Base-by-base conservation (phyloP, 23 red algal species). In the Gracilaria domingensis region DNA sequence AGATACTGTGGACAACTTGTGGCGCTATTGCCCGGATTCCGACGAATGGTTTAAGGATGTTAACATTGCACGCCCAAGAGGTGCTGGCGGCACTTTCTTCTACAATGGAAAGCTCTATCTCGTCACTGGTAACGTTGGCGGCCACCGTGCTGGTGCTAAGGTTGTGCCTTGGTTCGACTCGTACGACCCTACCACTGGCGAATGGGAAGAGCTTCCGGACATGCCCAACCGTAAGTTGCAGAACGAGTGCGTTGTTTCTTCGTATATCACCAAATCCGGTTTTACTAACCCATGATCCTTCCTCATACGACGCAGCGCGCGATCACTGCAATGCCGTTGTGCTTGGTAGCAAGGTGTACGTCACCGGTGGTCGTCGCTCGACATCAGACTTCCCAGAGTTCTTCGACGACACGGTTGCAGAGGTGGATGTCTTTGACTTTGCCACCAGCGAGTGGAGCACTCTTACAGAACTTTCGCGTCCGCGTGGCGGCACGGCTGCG, bases 291-390 rank as follows among this genome's bases (percentile, higher is more conserved):
- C 48, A 34, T 2, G 56, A 75, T 2, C 42, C 71, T 34, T 74
- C 39, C 34, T 84, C 38, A n/a, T 83, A 69, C 51, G 45, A 79
- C 51, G 75, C 33, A 82, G 87, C 92, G 13, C 92, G 92, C 28
- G 92, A 94, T 73, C 92, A 94, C 66, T 88, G 85, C 53, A 39
- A 82, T 25, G 92, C 84, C 21, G 82, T 82, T 13, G 92, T 94
- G 25, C 17, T 66, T n/a, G 56, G 32, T 34, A 70, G 39, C 12
- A 81, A 83, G 64, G 17, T 94, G 1, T 82, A 87, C 39, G 92
- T 88, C 73, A 77, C 84, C 23, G 92, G 83, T 13, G 92, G 92
- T 2, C 81, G 92, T 56, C 81, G 64, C 47, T 86, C 82, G 8
- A 88, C 82, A 4, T 83, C 54, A 12, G 76, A 81, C 9, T 65